A percentile compares a stretch with the other conserved stretches of the same genome.
phyloP scores from a whole-genome alignment of 2,329 filamentous ascomycete species.

The Scytalidium lignicola region DNA sequence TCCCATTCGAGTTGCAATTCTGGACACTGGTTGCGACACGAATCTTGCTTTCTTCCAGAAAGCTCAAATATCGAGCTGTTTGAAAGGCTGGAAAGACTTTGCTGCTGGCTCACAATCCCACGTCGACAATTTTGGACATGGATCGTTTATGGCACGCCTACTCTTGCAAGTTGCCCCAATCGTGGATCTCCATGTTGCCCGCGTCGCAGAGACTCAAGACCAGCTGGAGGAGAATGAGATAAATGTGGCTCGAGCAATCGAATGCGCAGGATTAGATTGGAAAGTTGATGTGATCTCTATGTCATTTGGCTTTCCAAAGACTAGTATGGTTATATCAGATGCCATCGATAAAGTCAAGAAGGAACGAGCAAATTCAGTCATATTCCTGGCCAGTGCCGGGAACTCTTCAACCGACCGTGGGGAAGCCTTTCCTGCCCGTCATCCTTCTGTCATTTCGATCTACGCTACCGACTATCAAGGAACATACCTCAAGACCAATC shows the following conservation, averaged over 20 bases:
- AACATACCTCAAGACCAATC: neutral
- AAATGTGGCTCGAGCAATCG: neutral
- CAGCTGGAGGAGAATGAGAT: neutral
- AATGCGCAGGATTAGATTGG: neutral
- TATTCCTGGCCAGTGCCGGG: neutral
- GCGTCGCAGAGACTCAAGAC: neutral
- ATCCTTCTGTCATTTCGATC: slow-evolving; percentile 1
- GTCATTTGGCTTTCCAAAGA: slow-evolving; percentile 1
- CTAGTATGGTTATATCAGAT: neutral
- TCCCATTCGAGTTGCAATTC: slow-evolving; percentile 1
- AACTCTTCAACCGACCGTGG: neutral
- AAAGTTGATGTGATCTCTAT: neutral
- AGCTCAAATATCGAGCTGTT: neutral
- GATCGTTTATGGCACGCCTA: neutral
- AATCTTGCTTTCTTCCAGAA: neutral
- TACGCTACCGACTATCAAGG: neutral
- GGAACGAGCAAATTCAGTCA: neutral
- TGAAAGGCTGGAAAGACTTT: neutral
- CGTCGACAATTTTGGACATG: slow-evolving; percentile 1
- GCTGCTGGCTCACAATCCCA: neutral
- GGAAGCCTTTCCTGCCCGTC: neutral
- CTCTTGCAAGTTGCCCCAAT: neutral
- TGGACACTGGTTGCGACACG: neutral
- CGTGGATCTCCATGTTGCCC: neutral
- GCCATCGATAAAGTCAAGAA: slow-evolving; percentile 1